Evolutionary conservation across 345 rosid species (phyloP).

Genomic region (Pistacia integerrima): DNA sequence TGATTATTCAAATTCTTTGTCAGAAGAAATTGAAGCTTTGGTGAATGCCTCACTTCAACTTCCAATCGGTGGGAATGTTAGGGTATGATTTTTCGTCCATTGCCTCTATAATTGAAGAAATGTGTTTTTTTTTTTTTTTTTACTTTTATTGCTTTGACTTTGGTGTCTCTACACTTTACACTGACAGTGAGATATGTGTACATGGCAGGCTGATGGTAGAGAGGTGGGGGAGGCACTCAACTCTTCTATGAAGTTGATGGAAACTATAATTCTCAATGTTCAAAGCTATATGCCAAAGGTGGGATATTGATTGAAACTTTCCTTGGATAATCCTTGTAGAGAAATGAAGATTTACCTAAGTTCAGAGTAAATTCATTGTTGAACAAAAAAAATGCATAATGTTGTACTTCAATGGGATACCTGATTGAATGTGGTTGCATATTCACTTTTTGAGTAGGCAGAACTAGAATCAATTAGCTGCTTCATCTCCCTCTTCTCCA

Average conservation of each 20-base stretch:
- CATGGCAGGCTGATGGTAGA: slow-evolving; percentile 56
- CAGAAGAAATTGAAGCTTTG: slow-evolving; percentile 65
- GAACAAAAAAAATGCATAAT: neutral
- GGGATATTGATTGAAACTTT: neutral
- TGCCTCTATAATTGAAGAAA: neutral
- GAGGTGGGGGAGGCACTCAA: slow-evolving; percentile 63
- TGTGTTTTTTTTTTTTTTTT: neutral
- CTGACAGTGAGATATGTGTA: neutral
- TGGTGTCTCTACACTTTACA: neutral
- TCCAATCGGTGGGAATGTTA: slow-evolving; percentile 56
- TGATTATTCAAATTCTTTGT: slow-evolving; percentile 55
- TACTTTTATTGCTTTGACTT: neutral
- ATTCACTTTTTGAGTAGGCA: too few relatives aligned
- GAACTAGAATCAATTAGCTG: too few relatives aligned
- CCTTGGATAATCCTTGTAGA: neutral
- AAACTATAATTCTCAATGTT: slow-evolving; percentile 44
- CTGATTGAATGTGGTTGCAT: too few relatives aligned
- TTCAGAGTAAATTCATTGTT: neutral
- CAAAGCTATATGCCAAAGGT: slow-evolving; percentile 68
- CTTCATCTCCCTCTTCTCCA: too few relatives aligned
- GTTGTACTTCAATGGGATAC: neutral
- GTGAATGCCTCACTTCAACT: slow-evolving; percentile 57
- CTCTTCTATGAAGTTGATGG: slow-evolving; percentile 63
- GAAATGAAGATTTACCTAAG: too few relatives aligned
- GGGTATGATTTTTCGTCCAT: slow-evolving; percentile 34